A percentile compares a stretch with the other conserved stretches of the same genome.
Evolutionary conservation across 306 rosid genomes (phyloP).

Genomic region (Fragaria iinumae): DNA sequence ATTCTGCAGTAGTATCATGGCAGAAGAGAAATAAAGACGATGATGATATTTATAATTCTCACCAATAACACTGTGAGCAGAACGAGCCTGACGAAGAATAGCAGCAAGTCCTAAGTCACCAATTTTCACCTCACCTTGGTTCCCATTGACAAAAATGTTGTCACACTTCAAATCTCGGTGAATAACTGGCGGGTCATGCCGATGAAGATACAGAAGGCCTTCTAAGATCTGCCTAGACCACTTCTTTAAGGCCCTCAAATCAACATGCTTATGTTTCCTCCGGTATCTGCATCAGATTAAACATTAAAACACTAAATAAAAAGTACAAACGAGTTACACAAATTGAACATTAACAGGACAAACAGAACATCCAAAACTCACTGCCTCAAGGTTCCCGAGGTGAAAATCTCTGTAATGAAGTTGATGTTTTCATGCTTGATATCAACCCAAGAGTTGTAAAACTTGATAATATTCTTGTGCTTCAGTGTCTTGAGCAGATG

Average conservation of each 20-base stretch:
- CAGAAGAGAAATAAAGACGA: conserved; percentile 11
- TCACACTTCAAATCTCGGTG: conserved; percentile 99
- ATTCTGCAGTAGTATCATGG: conserved; percentile 2
- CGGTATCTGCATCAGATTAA: conserved; percentile 57
- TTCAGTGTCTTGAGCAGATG: conserved; percentile 93
- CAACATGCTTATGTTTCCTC: conserved; percentile 92
- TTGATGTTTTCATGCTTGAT: conserved; percentile 70
- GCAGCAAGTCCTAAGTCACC: conserved; percentile 98
- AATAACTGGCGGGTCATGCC: conserved; percentile 89
- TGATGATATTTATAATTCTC: conserved; percentile 28
- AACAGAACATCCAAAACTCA: conserved; percentile 38
- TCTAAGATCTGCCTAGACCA: conserved; percentile 98
- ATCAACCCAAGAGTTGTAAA: conserved; percentile 89
- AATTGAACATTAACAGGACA: background rate
- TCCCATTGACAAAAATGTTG: conserved; percentile 94
- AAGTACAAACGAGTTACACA: conserved; percentile 2
- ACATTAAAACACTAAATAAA: conserved; percentile 6
- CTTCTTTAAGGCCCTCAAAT: conserved; percentile 94
- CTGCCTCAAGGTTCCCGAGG: conserved; percentile 93
- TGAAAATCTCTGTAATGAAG: conserved; percentile 94
- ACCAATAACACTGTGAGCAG: conserved; percentile 98
- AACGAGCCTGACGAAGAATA: conserved; percentile 80
- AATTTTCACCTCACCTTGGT: conserved; percentile 98
- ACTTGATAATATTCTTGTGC: conserved; percentile 89
- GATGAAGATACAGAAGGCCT: conserved; percentile 92